Conservation (phyloP, 768 basidiomycete genomes). For the Coprinellus micaceus region DNA sequence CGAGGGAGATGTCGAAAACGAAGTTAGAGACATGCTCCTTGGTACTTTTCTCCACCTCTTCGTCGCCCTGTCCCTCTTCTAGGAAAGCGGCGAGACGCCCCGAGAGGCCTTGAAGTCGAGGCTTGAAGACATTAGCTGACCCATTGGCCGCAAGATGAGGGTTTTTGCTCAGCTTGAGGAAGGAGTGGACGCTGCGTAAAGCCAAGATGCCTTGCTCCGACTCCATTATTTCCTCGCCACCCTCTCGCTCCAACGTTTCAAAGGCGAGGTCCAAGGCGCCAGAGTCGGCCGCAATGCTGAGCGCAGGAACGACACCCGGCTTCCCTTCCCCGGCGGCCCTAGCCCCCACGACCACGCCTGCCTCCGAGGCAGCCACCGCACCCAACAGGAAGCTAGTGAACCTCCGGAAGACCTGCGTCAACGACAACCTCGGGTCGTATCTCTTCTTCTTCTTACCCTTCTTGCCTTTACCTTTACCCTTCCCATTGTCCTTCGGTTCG, state of each 20-base stretch:
- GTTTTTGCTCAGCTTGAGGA: no score
- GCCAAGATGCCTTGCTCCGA: no score
- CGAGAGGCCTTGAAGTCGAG: no score
- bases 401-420: neutral
- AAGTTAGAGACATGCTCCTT: no score
- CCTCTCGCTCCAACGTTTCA: neutral
- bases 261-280: neutral
- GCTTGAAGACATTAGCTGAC: no score
- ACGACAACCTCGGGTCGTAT: neutral
- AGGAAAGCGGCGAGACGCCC: no score
- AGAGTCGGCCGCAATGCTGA: neutral
- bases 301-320: neutral
- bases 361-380: neutral
- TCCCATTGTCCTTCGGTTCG: constrained; percentile 11
- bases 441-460: constrained; percentile 9
- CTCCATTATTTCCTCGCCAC: neutral
- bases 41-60: neutral
- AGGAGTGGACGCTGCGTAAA: no score
- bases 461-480: constrained; percentile 19
- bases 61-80: neutral
- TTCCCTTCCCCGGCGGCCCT: neutral
- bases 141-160: no score
- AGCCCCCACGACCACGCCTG: no score
- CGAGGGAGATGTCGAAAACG: no score
- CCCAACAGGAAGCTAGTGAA: neutral